Conservation (phyloP, 176 grass and related monocot species). For the Oryza glaberrima region DNA sequence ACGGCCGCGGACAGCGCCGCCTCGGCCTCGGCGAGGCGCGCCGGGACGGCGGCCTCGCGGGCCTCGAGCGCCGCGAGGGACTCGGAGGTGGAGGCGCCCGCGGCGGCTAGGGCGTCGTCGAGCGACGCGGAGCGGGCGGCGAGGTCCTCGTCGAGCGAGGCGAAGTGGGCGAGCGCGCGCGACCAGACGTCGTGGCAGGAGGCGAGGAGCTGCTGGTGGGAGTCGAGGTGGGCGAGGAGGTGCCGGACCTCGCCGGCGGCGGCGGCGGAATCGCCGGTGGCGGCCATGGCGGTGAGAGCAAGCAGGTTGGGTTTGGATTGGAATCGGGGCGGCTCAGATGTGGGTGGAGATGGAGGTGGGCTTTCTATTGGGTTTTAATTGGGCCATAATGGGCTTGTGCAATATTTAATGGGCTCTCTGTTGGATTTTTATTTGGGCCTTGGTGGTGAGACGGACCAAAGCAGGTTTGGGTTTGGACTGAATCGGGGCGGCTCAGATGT, state of each 20-base stretch:
- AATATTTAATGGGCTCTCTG: not conserved
- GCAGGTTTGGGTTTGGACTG: not conserved
- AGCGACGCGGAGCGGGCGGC: slow-evolving; percentile 55
- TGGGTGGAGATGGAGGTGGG: slow-evolving; percentile 11
- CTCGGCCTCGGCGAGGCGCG: slow-evolving; percentile 35
- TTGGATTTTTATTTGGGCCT: not conserved
- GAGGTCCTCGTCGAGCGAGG: slow-evolving; percentile 65
- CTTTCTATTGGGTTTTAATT: slow-evolving; percentile 9
- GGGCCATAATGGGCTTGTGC: slow-evolving; percentile 9
- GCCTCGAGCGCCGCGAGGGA: slow-evolving; percentile 53
- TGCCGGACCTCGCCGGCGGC: slow-evolving; percentile 48
- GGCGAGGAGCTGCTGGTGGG: slow-evolving; percentile 50
- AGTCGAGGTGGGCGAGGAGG: slow-evolving; percentile 63
- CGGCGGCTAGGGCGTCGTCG: slow-evolving; percentile 51
- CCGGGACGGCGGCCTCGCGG: slow-evolving; percentile 54
- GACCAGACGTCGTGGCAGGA: slow-evolving; percentile 54
- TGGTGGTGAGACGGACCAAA: not conserved
- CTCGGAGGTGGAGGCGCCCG: slow-evolving; percentile 49
- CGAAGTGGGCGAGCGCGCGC: slow-evolving; percentile 54
- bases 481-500: slow-evolving; percentile 8
- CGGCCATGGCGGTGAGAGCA: slow-evolving; percentile 38
- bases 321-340: slow-evolving; percentile 12
- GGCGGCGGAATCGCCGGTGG: slow-evolving; percentile 45
- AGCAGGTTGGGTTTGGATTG: not conserved
- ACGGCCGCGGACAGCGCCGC: slow-evolving; percentile 50